Evolutionary conservation across 1,284 basidiomycete species (phyloP).

Genomic region (Ustilago xerochloae): DNA sequence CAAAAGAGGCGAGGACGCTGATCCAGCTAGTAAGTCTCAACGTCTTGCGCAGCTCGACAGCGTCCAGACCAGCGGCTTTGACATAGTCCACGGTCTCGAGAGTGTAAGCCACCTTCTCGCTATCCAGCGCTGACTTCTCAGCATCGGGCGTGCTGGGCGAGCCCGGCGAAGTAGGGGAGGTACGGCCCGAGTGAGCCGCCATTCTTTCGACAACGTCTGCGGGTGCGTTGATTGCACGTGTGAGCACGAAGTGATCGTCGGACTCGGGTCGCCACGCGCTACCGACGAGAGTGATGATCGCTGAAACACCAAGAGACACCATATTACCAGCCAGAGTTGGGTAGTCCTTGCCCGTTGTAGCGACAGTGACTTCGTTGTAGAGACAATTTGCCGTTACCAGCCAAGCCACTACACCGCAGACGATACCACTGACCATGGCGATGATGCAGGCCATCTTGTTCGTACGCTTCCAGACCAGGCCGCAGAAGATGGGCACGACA

Average conservation of each 20-base stretch:
- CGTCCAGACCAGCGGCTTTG: constrained; percentile 55
- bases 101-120: constrained; percentile 32
- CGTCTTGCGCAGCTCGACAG: constrained; percentile 38
- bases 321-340: constrained; percentile 80
- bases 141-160: constrained; percentile 2
- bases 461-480: constrained; percentile 69
- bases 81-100: constrained; percentile 37
- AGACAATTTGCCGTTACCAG: constrained; percentile 79
- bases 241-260: constrained; percentile 60
- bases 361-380: constrained; percentile 82
- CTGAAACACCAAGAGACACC: constrained; percentile 83
- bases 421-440: constrained; percentile 79
- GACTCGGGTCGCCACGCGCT: constrained; percentile 56
- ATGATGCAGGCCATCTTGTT: constrained; percentile 70
- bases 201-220: constrained; percentile 36
- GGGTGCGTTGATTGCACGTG: constrained; percentile 62
- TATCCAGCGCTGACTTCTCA: constrained; percentile 26
- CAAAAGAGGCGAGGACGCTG: constrained; percentile 42
- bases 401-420: constrained; percentile 80
- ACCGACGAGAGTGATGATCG: constrained; percentile 76
- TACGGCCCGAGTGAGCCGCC: constrained; percentile 14
- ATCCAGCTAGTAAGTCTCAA: constrained; percentile 43
- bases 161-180: constrained; percentile 6
- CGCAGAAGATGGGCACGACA: constrained; percentile 85
- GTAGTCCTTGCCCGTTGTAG: constrained; percentile 75